Percentiles rank a stretch among this genome's conserved stretches.
These are phyloP conservation scores for Candida wancherniae DNA, from an alignment of 805 yeast genomes.

Conservation along the genomic window DNA sequence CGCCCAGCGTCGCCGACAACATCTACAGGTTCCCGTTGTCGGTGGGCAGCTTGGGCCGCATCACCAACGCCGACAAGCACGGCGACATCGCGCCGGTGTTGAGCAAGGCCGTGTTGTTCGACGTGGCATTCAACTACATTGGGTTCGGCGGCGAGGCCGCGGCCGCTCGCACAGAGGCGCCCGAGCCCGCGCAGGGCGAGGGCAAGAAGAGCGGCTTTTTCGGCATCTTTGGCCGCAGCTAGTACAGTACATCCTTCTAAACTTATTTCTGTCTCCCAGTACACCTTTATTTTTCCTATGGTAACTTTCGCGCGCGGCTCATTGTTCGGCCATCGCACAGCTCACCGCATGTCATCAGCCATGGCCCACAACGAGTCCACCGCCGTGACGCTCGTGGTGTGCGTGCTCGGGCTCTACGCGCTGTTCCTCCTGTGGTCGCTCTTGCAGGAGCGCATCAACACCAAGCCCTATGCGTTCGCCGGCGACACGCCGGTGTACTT, in stretches of 20 bases:
- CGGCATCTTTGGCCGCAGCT: constrained; percentile 60
- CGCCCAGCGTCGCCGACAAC: constrained; percentile 41
- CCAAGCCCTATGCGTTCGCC: constrained; percentile 63
- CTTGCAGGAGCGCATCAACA: constrained; percentile 81
- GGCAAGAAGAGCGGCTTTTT: constrained; percentile 62
- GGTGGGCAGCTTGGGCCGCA: constrained; percentile 16
- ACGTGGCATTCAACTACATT: constrained; percentile 81
- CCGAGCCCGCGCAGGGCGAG: constrained; percentile 26
- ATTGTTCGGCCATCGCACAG: too few species aligned
- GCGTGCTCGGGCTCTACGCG: constrained; percentile 66
- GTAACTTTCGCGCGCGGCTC: too few species aligned
- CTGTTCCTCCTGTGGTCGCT: constrained; percentile 91
- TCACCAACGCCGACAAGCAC: constrained; percentile 20
- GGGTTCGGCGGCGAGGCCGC: constrained; percentile 37
- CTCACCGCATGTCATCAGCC: too few species aligned
- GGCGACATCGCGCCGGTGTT: constrained; percentile 51
- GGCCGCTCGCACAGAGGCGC: constrained; percentile 12
- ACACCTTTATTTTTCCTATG: too few species aligned
- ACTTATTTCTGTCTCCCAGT: too few species aligned
- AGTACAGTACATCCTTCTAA: neutral
- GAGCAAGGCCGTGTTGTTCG: constrained; percentile 87
- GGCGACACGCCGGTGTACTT: constrained; percentile 41
- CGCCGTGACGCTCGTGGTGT: constrained; percentile 23
- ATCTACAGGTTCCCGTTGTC: constrained; percentile 36
- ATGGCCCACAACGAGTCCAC: constrained; percentile 6